Percentiles rank a stretch among this genome's conserved stretches.
Evolutionary conservation across 305 asterid species (phyloP).

Genomic region (Euphrasia arctica): DNA sequence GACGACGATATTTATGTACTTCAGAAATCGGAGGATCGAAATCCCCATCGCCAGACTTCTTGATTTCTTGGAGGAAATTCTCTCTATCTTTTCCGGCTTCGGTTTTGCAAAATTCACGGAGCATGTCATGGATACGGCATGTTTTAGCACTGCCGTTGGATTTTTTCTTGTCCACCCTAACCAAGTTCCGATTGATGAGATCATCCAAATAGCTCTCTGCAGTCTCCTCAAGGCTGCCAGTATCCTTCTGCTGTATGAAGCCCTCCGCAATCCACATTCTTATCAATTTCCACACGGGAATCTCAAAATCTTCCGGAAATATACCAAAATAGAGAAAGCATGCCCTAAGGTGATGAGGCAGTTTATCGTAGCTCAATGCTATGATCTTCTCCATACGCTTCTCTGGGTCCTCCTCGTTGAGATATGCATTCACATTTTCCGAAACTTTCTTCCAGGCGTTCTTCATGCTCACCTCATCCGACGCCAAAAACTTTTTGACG

Average conservation of each 20-base stretch:
- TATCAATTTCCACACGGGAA: constrained; percentile 32
- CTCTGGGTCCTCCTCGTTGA: constrained; percentile 19
- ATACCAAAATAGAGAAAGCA: constrained; percentile 42
- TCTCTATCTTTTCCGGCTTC: constrained; percentile 30
- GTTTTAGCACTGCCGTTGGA: constrained; percentile 32
- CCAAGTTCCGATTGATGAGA: constrained; percentile 36
- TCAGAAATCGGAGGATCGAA: constrained; percentile 13
- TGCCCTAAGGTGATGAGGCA: constrained; percentile 38
- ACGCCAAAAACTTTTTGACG: constrained; percentile 4
- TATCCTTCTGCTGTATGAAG: constrained; percentile 24
- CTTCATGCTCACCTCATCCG: constrained; percentile 11
- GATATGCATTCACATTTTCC: constrained; percentile 14
- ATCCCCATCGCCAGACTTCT: constrained; percentile 19
- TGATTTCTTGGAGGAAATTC: constrained; percentile 34
- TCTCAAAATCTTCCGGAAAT: constrained; percentile 38
- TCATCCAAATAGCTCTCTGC: constrained; percentile 36
- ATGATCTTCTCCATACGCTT: constrained; percentile 33
- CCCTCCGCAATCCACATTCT: constrained; percentile 47
- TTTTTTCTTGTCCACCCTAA: constrained; percentile 29
- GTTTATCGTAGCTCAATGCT: constrained; percentile 34
- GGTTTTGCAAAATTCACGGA: constrained; percentile 33
- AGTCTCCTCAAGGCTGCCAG: constrained; percentile 33
- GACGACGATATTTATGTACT: constrained; percentile 30
- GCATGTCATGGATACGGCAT: constrained; percentile 39
- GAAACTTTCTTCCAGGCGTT: constrained; percentile 27